Base-by-base conservation (phyloP, 139 green algal species). In the Picochlorum sp. region DNA sequence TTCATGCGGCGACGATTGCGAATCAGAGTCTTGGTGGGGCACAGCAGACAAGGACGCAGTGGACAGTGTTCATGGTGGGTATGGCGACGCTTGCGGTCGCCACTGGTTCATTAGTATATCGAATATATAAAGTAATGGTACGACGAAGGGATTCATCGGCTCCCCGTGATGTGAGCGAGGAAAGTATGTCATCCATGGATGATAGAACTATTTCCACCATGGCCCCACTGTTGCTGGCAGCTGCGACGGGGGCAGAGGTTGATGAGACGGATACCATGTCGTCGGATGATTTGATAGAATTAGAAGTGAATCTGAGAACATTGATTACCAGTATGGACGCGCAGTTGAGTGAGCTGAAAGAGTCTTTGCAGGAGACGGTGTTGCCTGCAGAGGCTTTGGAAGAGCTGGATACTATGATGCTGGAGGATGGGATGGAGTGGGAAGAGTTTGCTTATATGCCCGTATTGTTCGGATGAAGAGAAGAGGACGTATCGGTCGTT, bases 281-380 rank as follows among this genome's bases (percentile, higher is more conserved):
- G 2, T 37, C 55, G 18, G 24, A 75, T 15, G 32, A 75, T 45
- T 61, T 75, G 38, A 28, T 58, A 49, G 21, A 21, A 30, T 41
- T 65, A 9, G 62, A 66, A 57, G 45, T 45, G 0, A 66, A 70
- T 23, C 62, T 75, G 0, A 50, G 63, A 28, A 47, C 71, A 56
- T 51, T 75, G 32, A 71, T 75, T 10, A 58, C 51, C 23, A 28
- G 59, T 32, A 75, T 75, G 69, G 62, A 75, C 44, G 24, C 61
- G 24, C 62, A 71, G 54, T 45, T 75, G 45, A 34, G 15, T 16
- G 69, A 71, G 37, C 10, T 71, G 69, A 47, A 57, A 45, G 52
- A 45, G 13, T 14, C 16, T 28, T 59, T 62, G 44, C 38, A 67
- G 50, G 41, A 49, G 7, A 50, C n/a, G 13, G 6, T 55, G 26